Evolutionary conservation across 2,329 filamentous ascomycete species (phyloP).

Genomic region (Ilyonectria destructans): DNA sequence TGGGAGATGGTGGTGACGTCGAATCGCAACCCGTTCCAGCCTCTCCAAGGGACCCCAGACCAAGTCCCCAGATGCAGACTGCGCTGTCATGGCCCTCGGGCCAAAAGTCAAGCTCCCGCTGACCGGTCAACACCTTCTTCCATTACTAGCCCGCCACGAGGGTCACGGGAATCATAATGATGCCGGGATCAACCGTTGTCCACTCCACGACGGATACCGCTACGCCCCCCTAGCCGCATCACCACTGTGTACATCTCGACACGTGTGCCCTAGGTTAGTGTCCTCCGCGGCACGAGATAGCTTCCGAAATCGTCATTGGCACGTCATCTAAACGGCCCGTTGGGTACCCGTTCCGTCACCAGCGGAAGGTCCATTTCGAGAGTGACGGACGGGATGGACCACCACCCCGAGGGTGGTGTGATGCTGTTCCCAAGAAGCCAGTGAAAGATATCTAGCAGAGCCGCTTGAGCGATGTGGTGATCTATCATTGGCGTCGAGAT

Average conservation of each 20-base stretch:
- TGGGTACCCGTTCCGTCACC: constrained; percentile 30
- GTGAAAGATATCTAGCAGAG: constrained; percentile 40
- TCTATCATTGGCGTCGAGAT: constrained; percentile 47
- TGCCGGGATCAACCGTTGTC: constrained; percentile 30
- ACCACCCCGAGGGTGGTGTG: constrained; percentile 42
- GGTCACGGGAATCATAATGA: constrained; percentile 35
- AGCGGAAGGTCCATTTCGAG: constrained; percentile 31
- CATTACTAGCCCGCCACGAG: constrained; percentile 33
- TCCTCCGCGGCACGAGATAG: constrained; percentile 34
- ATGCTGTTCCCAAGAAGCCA: constrained; percentile 24
- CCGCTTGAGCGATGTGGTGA: constrained; percentile 49
- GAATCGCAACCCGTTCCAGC: constrained; percentile 32
- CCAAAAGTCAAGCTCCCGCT: constrained; percentile 26
- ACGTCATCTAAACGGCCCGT: constrained; percentile 33
- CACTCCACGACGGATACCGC: constrained; percentile 34
- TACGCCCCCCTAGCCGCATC: constrained; percentile 18
- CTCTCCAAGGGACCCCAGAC: constrained; percentile 37
- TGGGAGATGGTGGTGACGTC: constrained; percentile 27
- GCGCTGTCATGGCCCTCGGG: constrained; percentile 44
- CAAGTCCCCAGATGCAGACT: constrained; percentile 40
- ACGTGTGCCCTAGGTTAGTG: constrained; percentile 43
- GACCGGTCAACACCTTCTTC: constrained; percentile 32
- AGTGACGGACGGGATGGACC: constrained; percentile 29
- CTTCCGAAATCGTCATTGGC: constrained; percentile 40
- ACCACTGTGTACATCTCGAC: constrained; percentile 30